phyloP scores from a whole-genome alignment of 352 stramenopile genomes.

The Globisporangium megalacanthum region DNA sequence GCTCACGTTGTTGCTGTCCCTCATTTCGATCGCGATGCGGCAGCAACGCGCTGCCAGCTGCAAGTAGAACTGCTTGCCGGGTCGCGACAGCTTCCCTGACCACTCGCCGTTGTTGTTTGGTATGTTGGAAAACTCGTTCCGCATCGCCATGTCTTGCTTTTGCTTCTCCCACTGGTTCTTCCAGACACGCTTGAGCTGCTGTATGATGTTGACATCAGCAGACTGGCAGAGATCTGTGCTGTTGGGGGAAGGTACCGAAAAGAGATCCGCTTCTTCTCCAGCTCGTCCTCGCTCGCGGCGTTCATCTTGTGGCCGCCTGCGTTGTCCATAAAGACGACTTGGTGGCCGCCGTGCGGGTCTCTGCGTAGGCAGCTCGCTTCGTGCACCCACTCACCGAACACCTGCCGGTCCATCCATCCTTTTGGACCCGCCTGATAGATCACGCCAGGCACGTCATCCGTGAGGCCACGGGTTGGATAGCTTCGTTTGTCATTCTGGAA shows the following conservation, averaged over 20 bases:
- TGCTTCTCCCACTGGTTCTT: conserved; percentile 5
- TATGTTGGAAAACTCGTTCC: neutral
- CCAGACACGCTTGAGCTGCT: too few species aligned
- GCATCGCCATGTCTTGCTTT: conserved; percentile 1
- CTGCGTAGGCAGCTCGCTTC: neutral
- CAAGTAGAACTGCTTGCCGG: conserved; percentile 6
- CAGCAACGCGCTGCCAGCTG: conserved; percentile 2
- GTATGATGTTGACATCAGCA: conserved; percentile 4
- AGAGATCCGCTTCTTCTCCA: too few species aligned
- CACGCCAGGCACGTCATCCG: neutral
- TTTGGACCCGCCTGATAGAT: neutral
- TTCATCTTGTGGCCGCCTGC: neutral
- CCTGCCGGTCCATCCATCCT: neutral
- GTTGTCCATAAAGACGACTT: neutral
- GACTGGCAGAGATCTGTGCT: conserved; percentile 11
- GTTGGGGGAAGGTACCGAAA: conserved; percentile 6
- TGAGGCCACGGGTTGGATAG: neutral
- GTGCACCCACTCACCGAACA: neutral
- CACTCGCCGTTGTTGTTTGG: conserved; percentile 9
- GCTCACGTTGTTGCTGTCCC: conserved; percentile 6
- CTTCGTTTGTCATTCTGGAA: neutral
- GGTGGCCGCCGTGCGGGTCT: neutral
- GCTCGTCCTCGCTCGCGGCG: neutral
- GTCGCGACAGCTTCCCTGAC: conserved; percentile 8
- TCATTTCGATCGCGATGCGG: conserved; percentile 8